Conservation (phyloP, 192 early-diverging fungal species). For the Geosiphon pyriformis region DNA sequence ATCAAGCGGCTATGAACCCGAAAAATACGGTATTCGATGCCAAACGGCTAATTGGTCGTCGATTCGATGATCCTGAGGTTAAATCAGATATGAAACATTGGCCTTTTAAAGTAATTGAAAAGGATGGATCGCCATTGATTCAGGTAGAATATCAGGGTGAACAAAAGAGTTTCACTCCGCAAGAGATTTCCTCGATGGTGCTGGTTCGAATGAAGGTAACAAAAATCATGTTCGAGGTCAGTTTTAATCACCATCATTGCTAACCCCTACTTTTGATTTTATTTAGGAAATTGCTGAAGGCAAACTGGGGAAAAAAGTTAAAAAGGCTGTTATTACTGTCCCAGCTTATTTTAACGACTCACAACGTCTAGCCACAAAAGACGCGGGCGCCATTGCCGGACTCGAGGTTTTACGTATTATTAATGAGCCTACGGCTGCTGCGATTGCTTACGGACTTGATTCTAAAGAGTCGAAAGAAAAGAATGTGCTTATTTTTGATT, state of each 20-base stretch:
- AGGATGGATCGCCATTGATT: conserved; percentile 65
- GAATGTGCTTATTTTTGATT: conserved; percentile 74
- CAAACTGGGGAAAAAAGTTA: conserved; percentile 75
- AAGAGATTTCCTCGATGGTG: conserved; percentile 97
- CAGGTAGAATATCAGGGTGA: conserved; percentile 84
- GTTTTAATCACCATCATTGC: neutral
- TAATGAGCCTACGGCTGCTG: conserved; percentile 89
- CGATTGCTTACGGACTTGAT: conserved; percentile 81
- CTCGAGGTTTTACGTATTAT: conserved; percentile 84
- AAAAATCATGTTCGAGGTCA: neutral
- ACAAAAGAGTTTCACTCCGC: conserved; percentile 72
- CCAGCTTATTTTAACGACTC: conserved; percentile 92
- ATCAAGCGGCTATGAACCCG: conserved; percentile 87
- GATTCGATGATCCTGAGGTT: conserved; percentile 78
- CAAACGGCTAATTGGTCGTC: conserved; percentile 87
- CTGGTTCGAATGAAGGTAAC: conserved; percentile 76
- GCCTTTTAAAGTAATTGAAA: conserved; percentile 76
- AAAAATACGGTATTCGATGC: conserved; percentile 88
- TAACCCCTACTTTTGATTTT: neutral
- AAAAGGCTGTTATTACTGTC: conserved; percentile 91
- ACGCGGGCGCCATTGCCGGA: conserved; percentile 82
- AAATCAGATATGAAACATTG: conserved; percentile 78
- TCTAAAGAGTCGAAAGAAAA: conserved; percentile 69
- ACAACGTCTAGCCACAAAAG: conserved; percentile 86
- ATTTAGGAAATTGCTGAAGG: conserved; percentile 67